Base-by-base conservation (phyloP, 192 early-diverging fungal species). In the Coemansia reversa region DNA sequence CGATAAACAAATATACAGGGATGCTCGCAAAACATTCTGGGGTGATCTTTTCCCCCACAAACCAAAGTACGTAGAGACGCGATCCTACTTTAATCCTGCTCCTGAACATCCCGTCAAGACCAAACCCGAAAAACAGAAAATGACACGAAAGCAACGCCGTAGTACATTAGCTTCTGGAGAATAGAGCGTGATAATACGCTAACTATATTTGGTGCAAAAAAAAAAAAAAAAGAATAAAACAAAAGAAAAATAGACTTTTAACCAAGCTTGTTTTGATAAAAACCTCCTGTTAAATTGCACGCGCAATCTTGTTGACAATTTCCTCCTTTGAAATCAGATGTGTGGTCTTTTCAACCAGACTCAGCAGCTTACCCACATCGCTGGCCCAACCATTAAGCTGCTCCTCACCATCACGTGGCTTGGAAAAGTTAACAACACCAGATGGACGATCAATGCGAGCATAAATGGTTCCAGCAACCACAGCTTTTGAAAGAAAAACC, bases 391-490 rank as follows among this genome's bases (percentile, higher is more conserved):
- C 89, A 65, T 97, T 96, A 58, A 99, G 83, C 52, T 91, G 87
- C 58, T 93, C 86, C 71, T 98, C 95, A 51, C 93, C 87, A 56
- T 92, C 90, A 76, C 92, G 89, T 22, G 87, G 86, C 33, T 85
- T 83, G 30, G 88, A 87, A 85, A 99, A 99, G 61, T 85, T 88
- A 19, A 98, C 89, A 54, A 96, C 79, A 20, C 94, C 95, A 1
- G 91, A 87, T 4, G 94, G 92, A 23, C 97, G 84, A 74, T 99
- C 94, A 76, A 99, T 94, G 58, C 90, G 86, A 9, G 97, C 97
- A 83, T 92, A 93, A 63, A 99, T 94, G 5, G 96, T 97, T 78
- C 96, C 96, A 28, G 84, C 88, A 6, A 95, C 93, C 16, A 99
- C 96, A 32, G 97, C 84, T 63, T 93, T 92, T 16, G 97, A 94